A percentile compares a stretch with the other conserved stretches of the same genome.
Evolutionary conservation across 75 land plant species (phyloP).

Genomic region (Pseudotsuga menziesii): DNA sequence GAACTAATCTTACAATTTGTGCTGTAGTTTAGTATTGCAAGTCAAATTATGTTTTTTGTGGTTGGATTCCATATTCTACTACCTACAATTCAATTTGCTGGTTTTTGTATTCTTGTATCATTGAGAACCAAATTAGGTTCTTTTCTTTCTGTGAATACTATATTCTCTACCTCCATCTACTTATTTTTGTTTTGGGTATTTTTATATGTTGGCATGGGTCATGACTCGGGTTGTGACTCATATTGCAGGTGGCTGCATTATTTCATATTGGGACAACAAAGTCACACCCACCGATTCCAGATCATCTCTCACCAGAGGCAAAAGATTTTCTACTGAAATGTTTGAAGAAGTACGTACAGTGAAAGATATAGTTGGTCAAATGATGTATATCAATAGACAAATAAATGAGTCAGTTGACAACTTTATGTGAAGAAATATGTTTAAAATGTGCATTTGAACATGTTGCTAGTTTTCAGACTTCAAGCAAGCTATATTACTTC

Average conservation of each 20-base stretch:
- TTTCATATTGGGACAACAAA: conserved; percentile 96
- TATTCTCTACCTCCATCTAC: conserved; percentile 3
- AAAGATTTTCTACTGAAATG: conserved; percentile 91
- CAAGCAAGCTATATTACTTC: too few relatives aligned
- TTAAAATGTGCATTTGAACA: too few relatives aligned
- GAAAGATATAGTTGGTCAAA: neutral
- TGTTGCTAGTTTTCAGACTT: too few relatives aligned
- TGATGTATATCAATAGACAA: too few relatives aligned
- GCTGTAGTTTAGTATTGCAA: too few relatives aligned
- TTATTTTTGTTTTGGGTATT: neutral
- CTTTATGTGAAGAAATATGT: too few relatives aligned
- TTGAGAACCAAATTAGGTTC: neutral
- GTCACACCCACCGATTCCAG: conserved; percentile 98
- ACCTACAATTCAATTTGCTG: too few relatives aligned
- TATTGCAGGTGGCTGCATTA: conserved; percentile 80
- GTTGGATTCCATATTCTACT: too few relatives aligned
- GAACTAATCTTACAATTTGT: too few relatives aligned
- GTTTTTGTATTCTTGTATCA: too few relatives aligned
- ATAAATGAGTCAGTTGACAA: too few relatives aligned
- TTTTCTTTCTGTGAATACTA: neutral
- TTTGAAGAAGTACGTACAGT: conserved; percentile 63
- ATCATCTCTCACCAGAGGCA: conserved; percentile 86
- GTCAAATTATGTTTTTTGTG: too few relatives aligned
- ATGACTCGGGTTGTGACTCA: neutral
- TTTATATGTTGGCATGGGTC: conserved; percentile 5